Base-by-base conservation (phyloP, 2,329 filamentous ascomycete genomes). In the Amphichorda felina region DNA sequence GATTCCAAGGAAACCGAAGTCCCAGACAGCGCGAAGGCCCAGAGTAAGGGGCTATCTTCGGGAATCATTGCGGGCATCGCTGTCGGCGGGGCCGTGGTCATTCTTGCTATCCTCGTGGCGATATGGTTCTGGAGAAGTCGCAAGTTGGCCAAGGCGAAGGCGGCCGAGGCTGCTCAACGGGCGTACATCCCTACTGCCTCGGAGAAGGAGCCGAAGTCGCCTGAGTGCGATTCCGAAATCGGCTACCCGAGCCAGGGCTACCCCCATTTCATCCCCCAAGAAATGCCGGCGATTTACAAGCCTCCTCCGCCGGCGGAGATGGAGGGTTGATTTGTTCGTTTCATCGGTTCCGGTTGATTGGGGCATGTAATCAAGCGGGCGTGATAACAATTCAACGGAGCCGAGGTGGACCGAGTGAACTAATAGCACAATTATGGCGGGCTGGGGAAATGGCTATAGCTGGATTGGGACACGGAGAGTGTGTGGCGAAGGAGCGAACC, bases 61-160 rank as follows among this genome's bases (percentile, higher is more conserved):
- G 28, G 28, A 15, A n/a, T 17, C 28, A 30, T 30, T 6, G 28
- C 28, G 9, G 28, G 28, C 28, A 30, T 30, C 17, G 9, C 28
- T 11, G 28, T 30, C 4, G 28, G 28, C 17, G 28, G 28, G 11
- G 28, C 17, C 9, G 30, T 15, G 13, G n/a, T 30, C 21, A 17
- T 34, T 22, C n/a, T 30, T 21, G 13, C 14, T 31, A 31, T 38
- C 36, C 25, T 38, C 30, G 21, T 22, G 30, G 17, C 30, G 30
- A 11, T 30, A 13, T 30, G 28, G 28, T 14, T 24, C 21, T 24
- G 6, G 21, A 6, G 21, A 10, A 24, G 10, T 6, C 21, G 21
- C 6, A 24, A 24, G 21, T 24, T 10, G 6, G 21, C 21, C 6
- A 24, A 24, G 10, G 21, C 21, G 10, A 10, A 24, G 10, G 6